Conservation (phyloP, 768 basidiomycete species). For the Boletus eberwhitei region DNA sequence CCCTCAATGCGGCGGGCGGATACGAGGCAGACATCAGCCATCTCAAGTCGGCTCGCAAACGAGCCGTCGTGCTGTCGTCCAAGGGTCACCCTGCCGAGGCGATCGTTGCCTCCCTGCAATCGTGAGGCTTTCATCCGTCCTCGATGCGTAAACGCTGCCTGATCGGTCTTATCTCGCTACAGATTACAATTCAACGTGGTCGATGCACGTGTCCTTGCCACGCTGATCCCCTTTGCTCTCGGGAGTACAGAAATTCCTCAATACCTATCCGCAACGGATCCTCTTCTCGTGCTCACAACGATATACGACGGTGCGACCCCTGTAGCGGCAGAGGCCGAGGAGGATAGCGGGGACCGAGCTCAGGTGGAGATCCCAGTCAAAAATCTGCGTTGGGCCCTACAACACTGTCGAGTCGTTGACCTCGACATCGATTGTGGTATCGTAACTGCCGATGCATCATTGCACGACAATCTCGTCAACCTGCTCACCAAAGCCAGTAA, state of each 20-base stretch:
- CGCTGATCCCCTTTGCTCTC: constrained; percentile 60
- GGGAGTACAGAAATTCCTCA: constrained; percentile 43
- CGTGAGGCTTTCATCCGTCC: constrained; percentile 28
- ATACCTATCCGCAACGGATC: constrained; percentile 25
- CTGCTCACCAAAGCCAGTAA: constrained; percentile 59
- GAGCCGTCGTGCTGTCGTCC: constrained; percentile 60
- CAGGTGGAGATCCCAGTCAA: constrained; percentile 42
- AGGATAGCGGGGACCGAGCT: constrained; percentile 7
- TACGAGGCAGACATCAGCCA: constrained; percentile 38
- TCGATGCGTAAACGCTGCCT: not conserved
- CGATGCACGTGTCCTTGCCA: constrained; percentile 47
- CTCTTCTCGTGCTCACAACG: constrained; percentile 44
- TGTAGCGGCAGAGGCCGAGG: constrained; percentile 23
- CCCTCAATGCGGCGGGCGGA: constrained; percentile 20
- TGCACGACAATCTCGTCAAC: constrained; percentile 69
- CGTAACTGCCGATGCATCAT: constrained; percentile 42
- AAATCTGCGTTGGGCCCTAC: constrained; percentile 64
- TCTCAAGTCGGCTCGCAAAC: constrained; percentile 44
- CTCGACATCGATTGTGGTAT: constrained; percentile 62
- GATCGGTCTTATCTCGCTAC: constrained; percentile 1
- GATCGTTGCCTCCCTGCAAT: constrained; percentile 40
- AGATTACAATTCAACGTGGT: constrained; percentile 17
- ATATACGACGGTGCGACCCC: constrained; percentile 50
- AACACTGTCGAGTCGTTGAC: constrained; percentile 61
- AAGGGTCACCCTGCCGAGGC: constrained; percentile 35